Conservation (phyloP, 352 stramenopile genomes). For the Phytophthora sojae region DNA sequence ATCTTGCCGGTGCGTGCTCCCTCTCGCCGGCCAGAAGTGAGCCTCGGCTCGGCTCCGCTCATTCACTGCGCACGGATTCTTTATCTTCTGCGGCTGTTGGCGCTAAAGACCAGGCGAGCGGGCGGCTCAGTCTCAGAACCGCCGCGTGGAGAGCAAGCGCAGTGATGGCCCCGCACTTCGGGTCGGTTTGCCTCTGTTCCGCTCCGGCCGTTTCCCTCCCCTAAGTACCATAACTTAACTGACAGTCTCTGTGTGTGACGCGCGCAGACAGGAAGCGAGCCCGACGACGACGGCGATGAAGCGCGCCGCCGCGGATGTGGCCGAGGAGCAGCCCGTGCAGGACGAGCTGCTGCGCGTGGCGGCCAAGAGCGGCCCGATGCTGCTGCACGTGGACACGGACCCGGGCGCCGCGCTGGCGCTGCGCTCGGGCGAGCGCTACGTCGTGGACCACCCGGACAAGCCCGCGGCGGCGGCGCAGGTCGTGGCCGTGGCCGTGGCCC, state of each 20-base stretch:
- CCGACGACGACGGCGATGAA: slow-evolving; percentile 14
- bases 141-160: slow-evolving; percentile 19
- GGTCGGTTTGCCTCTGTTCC: slow-evolving; percentile 22
- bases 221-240: background rate
- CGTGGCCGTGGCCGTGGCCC: slow-evolving; percentile 6
- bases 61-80: background rate
- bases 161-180: slow-evolving; percentile 55
- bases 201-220: slow-evolving; percentile 6
- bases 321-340: background rate
- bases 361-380: slow-evolving; percentile 14
- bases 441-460: slow-evolving; percentile 25
- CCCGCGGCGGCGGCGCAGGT: slow-evolving; percentile 4
- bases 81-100: slow-evolving; percentile 21
- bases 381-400: slow-evolving; percentile 22
- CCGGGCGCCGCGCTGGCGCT: background rate
- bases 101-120: background rate
- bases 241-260: background rate
- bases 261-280: slow-evolving; percentile 21
- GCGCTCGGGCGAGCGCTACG: slow-evolving; percentile 23
- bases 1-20: too few relatives aligned
- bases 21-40: too few relatives aligned
- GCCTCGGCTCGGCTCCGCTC: too few relatives aligned
- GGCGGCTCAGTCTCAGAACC: slow-evolving; percentile 36
- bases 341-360: slow-evolving; percentile 13
- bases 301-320: background rate